Conservation (phyloP, 2,329 filamentous ascomycete species). For the Penicillium griseofulvum region DNA sequence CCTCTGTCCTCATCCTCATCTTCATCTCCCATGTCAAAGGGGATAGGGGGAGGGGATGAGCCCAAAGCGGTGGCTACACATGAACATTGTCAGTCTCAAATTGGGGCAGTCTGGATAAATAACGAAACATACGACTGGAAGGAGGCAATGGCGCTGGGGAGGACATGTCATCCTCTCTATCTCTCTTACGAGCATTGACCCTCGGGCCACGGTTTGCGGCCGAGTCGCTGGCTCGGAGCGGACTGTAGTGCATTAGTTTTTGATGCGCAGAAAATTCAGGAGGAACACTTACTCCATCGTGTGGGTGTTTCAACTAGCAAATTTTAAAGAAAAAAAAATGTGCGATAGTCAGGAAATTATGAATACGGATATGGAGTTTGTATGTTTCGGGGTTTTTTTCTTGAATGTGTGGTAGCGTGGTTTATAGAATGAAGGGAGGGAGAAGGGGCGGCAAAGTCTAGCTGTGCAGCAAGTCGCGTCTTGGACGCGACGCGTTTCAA, state of each 20-base stretch:
- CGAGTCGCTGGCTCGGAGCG: constrained; percentile 74
- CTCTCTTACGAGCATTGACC: constrained; percentile 59
- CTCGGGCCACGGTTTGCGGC: constrained; percentile 75
- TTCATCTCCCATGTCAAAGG: constrained; percentile 49
- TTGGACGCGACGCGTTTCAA: constrained; percentile 31
- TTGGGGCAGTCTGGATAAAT: constrained; percentile 7
- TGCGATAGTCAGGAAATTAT: neutral
- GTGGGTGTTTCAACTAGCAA: constrained; percentile 17
- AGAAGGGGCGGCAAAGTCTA: constrained; percentile 12
- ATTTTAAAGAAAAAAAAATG: neutral
- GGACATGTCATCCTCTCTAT: constrained; percentile 61
- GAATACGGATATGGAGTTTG: neutral
- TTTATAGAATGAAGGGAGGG: constrained; percentile 18
- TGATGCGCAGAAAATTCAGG: constrained; percentile 3
- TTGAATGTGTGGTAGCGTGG: constrained; percentile 4
- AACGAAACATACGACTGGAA: constrained; percentile 57
- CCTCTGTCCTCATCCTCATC: constrained; percentile 56
- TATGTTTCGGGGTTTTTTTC: neutral
- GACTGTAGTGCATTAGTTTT: constrained; percentile 36
- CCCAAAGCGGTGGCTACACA: constrained; percentile 22
- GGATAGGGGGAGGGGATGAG: constrained; percentile 61
- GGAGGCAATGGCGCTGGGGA: constrained; percentile 58
- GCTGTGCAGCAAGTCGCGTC: constrained; percentile 10
- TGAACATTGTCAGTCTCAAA: constrained; percentile 10
- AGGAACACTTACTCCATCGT: constrained; percentile 31